phyloP scores from a whole-genome alignment of 306 rosid species.

The Albizia julibrissin region DNA sequence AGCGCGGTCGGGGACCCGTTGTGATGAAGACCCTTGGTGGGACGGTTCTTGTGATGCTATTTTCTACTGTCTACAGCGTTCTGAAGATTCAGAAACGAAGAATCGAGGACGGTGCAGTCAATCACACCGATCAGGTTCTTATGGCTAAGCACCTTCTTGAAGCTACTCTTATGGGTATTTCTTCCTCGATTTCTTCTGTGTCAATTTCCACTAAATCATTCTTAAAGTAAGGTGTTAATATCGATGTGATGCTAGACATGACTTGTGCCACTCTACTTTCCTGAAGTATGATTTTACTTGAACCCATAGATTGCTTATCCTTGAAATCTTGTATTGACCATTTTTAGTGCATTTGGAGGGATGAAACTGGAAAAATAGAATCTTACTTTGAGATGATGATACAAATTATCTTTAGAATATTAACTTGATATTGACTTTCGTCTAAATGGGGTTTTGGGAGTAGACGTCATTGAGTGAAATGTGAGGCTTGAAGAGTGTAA shows the following conservation, averaged over 20 bases:
- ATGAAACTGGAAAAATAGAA: not conserved
- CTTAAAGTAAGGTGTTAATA: not conserved
- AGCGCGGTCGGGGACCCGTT: constrained; percentile 82
- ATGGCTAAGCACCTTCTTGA: constrained; percentile 86
- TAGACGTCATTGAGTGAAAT: not conserved
- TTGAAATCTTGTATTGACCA: not conserved
- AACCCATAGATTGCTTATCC: not conserved
- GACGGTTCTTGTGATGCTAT: constrained; percentile 53
- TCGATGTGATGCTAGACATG: not conserved
- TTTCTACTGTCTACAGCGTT: constrained; percentile 61
- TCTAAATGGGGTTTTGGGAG: not conserved
- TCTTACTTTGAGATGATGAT: not conserved
- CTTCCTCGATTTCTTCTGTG: not conserved
- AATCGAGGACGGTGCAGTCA: constrained; percentile 56
- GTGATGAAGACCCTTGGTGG: constrained; percentile 75
- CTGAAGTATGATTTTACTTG: not conserved
- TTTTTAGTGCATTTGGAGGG: not conserved
- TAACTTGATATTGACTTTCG: not conserved
- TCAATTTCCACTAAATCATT: not conserved
- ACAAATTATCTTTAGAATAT: not conserved
- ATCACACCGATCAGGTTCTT: constrained; percentile 94
- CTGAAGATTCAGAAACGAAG: constrained; percentile 60
- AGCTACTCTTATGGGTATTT: constrained; percentile 87
- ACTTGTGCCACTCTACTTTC: not conserved
- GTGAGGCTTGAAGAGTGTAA: constrained; percentile 19